A percentile compares a stretch with the other conserved stretches of the same genome.
Evolutionary conservation across 192 early-diverging fungal species (phyloP).

Genomic region (Spinellus fusiger): DNA sequence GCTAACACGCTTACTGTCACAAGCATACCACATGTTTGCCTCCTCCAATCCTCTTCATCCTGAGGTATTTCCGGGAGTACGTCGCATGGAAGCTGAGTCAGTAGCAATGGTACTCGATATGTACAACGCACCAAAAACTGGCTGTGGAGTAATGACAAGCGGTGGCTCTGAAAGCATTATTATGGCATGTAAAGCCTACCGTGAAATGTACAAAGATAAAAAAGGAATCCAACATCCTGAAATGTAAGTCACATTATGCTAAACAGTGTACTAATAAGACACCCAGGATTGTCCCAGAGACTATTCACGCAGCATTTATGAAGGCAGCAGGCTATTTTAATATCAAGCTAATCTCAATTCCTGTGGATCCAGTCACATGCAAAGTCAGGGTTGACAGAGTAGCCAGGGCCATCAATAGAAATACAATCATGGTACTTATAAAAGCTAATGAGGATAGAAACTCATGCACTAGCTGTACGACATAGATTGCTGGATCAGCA

Average conservation of each 20-base stretch:
- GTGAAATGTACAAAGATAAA: slow-evolving; percentile 72
- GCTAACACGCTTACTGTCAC: slow-evolving; percentile 62
- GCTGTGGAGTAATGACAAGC: slow-evolving; percentile 84
- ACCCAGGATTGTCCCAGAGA: slow-evolving; percentile 78
- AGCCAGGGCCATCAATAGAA: slow-evolving; percentile 75
- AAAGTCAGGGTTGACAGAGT: slow-evolving; percentile 75
- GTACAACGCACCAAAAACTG: slow-evolving; percentile 69
- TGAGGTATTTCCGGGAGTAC: slow-evolving; percentile 90
- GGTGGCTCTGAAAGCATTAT: slow-evolving; percentile 93
- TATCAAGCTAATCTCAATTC: slow-evolving; percentile 81
- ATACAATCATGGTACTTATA: slow-evolving; percentile 73
- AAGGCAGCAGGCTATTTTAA: slow-evolving; percentile 92
- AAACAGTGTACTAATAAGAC: not conserved
- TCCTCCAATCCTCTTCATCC: slow-evolving; percentile 91
- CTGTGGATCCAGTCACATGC: slow-evolving; percentile 70
- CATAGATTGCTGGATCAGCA: slow-evolving; percentile 79
- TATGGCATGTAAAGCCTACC: slow-evolving; percentile 92
- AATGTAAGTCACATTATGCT: slow-evolving; percentile 78
- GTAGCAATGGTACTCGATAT: slow-evolving; percentile 87
- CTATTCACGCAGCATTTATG: slow-evolving; percentile 92
- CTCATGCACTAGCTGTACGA: not conserved
- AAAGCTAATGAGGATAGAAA: not conserved
- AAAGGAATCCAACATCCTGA: slow-evolving; percentile 86
- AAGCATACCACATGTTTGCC: slow-evolving; percentile 80
- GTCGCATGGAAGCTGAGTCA: slow-evolving; percentile 93